Percentiles rank a stretch among this genome's conserved stretches.
Evolutionary conservation across 2,329 filamentous ascomycete species (phyloP).

Genomic region (Beauveria sp.): DNA sequence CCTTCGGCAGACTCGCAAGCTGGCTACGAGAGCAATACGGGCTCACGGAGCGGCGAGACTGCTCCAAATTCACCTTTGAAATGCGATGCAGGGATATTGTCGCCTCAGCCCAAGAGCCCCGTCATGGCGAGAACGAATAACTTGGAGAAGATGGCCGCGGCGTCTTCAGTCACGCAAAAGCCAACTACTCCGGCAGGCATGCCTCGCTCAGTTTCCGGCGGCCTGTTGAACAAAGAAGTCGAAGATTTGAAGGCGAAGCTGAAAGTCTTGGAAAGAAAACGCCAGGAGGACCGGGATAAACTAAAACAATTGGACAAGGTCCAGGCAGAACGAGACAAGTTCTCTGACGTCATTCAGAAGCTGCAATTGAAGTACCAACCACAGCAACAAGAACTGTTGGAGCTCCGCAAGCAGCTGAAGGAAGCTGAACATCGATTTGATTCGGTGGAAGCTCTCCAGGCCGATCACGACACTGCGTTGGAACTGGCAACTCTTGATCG

Average conservation of each 20-base stretch:
- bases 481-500: slow-evolving; percentile 85
- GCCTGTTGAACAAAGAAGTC: slow-evolving; percentile 57
- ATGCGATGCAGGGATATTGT: slow-evolving; percentile 43
- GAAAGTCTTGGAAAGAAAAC: slow-evolving; percentile 78
- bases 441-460: slow-evolving; percentile 61
- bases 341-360: slow-evolving; percentile 81
- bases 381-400: slow-evolving; percentile 69
- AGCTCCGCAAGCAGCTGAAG: slow-evolving; percentile 70
- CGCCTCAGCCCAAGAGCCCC: slow-evolving; percentile 43
- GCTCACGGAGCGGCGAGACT: slow-evolving; percentile 18
- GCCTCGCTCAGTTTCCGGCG: slow-evolving; percentile 36
- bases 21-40: slow-evolving; percentile 32
- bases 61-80: slow-evolving; percentile 36
- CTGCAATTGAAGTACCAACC: slow-evolving; percentile 83
- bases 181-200: slow-evolving; percentile 22
- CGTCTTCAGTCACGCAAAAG: slow-evolving; percentile 24
- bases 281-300: slow-evolving; percentile 77
- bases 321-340: slow-evolving; percentile 68
- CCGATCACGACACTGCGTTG: slow-evolving; percentile 75
- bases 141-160: slow-evolving; percentile 43
- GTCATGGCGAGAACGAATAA: slow-evolving; percentile 42
- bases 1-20: slow-evolving; percentile 40
- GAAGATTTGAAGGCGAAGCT: slow-evolving; percentile 87
- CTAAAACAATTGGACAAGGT: slow-evolving; percentile 70
- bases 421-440: slow-evolving; percentile 65